Evolutionary conservation across 106 monocot genomes (phyloP), one percentile per base, ranked within the genome.

Genomic region (Amphibolis antarctica): DNA sequence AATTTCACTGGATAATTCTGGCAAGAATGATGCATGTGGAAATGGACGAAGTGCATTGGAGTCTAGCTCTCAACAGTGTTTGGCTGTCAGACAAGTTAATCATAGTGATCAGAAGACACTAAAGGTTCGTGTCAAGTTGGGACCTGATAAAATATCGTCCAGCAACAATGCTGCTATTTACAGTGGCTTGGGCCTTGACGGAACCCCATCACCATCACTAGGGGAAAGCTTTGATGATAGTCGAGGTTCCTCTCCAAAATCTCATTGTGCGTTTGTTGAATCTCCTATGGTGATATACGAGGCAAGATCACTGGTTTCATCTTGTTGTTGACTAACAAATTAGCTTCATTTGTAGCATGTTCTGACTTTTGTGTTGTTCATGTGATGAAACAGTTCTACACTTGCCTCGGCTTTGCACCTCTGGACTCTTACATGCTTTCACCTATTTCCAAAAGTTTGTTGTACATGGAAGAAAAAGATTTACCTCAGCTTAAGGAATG

Each of bases 131-230:
- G 73, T 79, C 36, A 79, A 74, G 28, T 63, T 79, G 36, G 65
- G 69, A 9, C 56, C 69, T 10, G 74, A 69, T 0, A 74, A 55
- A 66, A 59, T 46, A 28, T 53, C 44, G 12, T 15, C 26, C 25
- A 65, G 73, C 53, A 64, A 69, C 27, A 69, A 57, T 62, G 68
- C 78, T 65, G 73, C 78, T n/a, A 79, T 79, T 25, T 79, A 79
- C 42, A 79, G 78, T 65, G 74, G 74, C 5, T 54, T 79, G 46
- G 78, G 78, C 28, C 69, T 79, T 42, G 78, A 79, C 50, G 50
- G 59, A 18, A 74, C 78, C 64, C 78, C 78, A 49, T 73, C 69
- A 18, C 59, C 74, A 23, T 79, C 78, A 7, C 46, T 27, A 6
- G 78, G 74, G 17, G 78, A 69, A 5, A 79, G 63, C 64, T 59